A percentile compares a stretch with the other conserved stretches of the same genome.
These are phyloP conservation scores for Fusarium marasasianum DNA, from an alignment of 2,329 filamentous ascomycete genomes.

Conservation along the genomic window DNA sequence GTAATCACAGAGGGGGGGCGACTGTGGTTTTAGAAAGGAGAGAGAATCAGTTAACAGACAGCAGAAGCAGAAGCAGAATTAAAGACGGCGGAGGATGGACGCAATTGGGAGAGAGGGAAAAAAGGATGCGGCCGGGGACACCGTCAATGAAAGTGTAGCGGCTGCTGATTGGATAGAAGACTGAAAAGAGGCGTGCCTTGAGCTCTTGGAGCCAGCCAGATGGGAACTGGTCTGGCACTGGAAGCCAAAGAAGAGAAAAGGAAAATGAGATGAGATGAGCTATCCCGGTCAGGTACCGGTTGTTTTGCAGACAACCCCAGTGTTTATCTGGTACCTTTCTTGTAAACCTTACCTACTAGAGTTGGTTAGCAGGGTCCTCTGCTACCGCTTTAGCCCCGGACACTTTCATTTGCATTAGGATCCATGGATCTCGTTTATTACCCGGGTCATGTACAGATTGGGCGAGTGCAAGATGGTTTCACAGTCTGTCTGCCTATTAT, in stretches of 20 bases:
- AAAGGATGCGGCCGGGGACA: slow-evolving; percentile 32
- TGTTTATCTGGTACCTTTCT: slow-evolving; percentile 8
- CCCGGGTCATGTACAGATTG: not conserved
- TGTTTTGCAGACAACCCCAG: not conserved
- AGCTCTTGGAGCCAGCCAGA: slow-evolving; percentile 22
- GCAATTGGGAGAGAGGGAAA: slow-evolving; percentile 2
- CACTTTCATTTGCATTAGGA: slow-evolving; percentile 22
- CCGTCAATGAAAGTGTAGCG: slow-evolving; percentile 12
- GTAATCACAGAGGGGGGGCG: not conserved
- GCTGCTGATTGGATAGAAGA: slow-evolving; percentile 25
- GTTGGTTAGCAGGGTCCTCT: slow-evolving; percentile 21
- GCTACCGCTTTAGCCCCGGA: slow-evolving; percentile 24
- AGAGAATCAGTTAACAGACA: slow-evolving; percentile 2
- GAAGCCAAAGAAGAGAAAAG: slow-evolving; percentile 30
- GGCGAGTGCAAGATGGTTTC: not conserved
- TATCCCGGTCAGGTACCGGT: slow-evolving; percentile 21
- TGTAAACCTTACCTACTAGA: slow-evolving; percentile 10
- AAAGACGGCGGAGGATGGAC: not conserved
- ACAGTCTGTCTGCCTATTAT: not conserved
- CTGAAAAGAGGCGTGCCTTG: slow-evolving; percentile 20
- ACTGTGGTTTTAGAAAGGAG: slow-evolving; percentile 13
- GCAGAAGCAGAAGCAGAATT: slow-evolving; percentile 7
- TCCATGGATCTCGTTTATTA: slow-evolving; percentile 15
- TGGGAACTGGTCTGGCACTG: slow-evolving; percentile 22
- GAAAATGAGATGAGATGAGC: slow-evolving; percentile 29